phyloP scores from a whole-genome alignment of 176 grass and related monocot genomes.

The Eragrostis curvula region DNA sequence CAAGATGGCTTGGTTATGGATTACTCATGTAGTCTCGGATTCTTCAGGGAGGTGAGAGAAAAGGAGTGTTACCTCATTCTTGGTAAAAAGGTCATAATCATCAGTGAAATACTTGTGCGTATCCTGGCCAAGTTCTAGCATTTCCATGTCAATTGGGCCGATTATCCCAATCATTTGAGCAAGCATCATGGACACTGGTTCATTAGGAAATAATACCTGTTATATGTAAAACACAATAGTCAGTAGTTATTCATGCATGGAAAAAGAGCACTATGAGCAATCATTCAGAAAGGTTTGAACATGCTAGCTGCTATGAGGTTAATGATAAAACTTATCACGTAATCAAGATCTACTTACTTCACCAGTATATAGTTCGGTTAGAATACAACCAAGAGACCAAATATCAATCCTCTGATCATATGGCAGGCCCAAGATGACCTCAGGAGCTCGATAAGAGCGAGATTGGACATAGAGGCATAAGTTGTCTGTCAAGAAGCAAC shows the following conservation, averaged over 20 bases:
- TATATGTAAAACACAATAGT: slow-evolving; percentile 18
- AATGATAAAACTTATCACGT: background rate
- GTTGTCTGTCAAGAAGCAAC: slow-evolving; percentile 91
- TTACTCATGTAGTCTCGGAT: background rate
- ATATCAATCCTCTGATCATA: slow-evolving; percentile 98
- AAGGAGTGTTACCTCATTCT: slow-evolving; percentile 73
- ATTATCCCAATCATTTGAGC: slow-evolving; percentile 79
- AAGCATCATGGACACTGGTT: slow-evolving; percentile 78
- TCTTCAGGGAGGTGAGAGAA: background rate
- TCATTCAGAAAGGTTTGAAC: slow-evolving; percentile 8
- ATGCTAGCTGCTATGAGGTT: slow-evolving; percentile 14
- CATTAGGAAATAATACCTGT: slow-evolving; percentile 97
- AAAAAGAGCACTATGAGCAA: background rate
- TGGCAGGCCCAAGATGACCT: slow-evolving; percentile 91
- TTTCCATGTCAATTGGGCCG: slow-evolving; percentile 92
- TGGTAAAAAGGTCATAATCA: slow-evolving; percentile 76
- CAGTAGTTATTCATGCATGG: background rate
- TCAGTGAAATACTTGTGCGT: slow-evolving; percentile 86
- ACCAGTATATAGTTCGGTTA: slow-evolving; percentile 82
- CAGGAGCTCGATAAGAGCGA: slow-evolving; percentile 95
- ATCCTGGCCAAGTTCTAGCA: slow-evolving; percentile 77
- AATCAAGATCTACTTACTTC: slow-evolving; percentile 57
- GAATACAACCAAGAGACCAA: slow-evolving; percentile 99
- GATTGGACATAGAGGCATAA: slow-evolving; percentile 92
- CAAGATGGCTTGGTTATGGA: background rate